Conservation (phyloP, 139 green algal genomes). For the Coelastrella sp. region DNA sequence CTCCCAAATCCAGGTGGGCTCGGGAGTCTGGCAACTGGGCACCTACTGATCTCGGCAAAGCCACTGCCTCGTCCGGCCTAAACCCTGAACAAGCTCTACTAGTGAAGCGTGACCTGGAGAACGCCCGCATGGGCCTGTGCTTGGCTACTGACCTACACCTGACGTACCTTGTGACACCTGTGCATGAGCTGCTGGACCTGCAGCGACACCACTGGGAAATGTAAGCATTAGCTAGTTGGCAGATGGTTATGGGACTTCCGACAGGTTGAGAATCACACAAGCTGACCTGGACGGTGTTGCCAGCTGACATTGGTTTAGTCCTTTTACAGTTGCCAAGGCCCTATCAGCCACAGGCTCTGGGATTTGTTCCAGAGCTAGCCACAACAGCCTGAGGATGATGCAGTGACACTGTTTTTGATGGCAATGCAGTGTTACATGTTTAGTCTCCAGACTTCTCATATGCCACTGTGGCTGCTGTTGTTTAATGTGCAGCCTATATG, state of each 20-base stretch:
- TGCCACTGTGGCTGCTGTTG: neutral
- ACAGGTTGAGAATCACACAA: neutral
- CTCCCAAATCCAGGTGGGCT: conserved; percentile 35
- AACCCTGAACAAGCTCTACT: conserved; percentile 69
- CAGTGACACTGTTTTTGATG: too few species aligned
- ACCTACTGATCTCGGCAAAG: conserved; percentile 75
- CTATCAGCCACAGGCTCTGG: too few species aligned
- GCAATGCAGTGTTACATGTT: too few species aligned
- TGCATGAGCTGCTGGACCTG: conserved; percentile 64
- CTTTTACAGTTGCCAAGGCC: too few species aligned
- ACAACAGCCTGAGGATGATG: too few species aligned
- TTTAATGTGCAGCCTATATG: conserved; percentile 16
- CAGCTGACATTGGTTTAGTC: too few species aligned
- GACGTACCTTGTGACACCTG: conserved; percentile 86
- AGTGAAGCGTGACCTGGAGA: conserved; percentile 78
- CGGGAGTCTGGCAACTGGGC: conserved; percentile 51
- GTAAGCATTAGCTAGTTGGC: neutral
- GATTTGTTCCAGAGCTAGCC: too few species aligned
- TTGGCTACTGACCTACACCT: conserved; percentile 90
- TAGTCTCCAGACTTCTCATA: too few species aligned
- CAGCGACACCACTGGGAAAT: conserved; percentile 51
- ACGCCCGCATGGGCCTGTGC: conserved; percentile 71
- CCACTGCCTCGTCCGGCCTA: conserved; percentile 71
- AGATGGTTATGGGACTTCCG: neutral
- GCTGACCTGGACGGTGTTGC: too few species aligned